Conservation (phyloP, 805 yeast genomes). For the Yarrowia porcina region DNA sequence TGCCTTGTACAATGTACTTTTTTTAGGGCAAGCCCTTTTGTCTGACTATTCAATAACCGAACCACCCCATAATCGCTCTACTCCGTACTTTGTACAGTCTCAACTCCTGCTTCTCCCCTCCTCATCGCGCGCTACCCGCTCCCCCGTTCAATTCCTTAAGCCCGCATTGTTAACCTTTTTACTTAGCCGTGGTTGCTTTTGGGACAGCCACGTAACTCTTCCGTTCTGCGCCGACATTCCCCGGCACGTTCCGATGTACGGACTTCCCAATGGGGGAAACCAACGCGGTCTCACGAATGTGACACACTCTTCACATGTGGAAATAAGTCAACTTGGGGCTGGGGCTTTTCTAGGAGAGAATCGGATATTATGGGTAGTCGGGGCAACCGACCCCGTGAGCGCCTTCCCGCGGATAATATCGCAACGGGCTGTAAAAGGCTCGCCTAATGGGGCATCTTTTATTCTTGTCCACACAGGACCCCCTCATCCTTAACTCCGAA, state of each 20-base stretch:
- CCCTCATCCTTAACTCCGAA: slow-evolving; percentile 15
- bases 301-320: neutral
- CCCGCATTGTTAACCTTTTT: neutral
- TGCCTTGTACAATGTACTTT: too few relatives aligned
- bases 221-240: neutral
- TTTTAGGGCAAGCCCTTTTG: too few relatives aligned
- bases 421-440: neutral
- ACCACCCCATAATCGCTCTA: too few relatives aligned
- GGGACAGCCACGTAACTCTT: neutral
- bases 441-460: neutral
- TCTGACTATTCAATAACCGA: too few relatives aligned
- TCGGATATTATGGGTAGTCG: neutral
- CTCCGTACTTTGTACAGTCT: neutral
- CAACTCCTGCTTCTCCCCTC: neutral
- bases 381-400: neutral
- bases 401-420: neutral
- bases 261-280: slow-evolving; percentile 20
- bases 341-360: neutral
- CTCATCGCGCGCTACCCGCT: neutral
- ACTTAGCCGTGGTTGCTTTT: neutral
- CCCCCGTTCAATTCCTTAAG: slow-evolving; percentile 17
- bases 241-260: neutral
- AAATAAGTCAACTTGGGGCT: neutral
- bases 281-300: slow-evolving; percentile 19
- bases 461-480: neutral